Conservation (phyloP, 768 basidiomycete species). For the Leccinellum luteum region DNA sequence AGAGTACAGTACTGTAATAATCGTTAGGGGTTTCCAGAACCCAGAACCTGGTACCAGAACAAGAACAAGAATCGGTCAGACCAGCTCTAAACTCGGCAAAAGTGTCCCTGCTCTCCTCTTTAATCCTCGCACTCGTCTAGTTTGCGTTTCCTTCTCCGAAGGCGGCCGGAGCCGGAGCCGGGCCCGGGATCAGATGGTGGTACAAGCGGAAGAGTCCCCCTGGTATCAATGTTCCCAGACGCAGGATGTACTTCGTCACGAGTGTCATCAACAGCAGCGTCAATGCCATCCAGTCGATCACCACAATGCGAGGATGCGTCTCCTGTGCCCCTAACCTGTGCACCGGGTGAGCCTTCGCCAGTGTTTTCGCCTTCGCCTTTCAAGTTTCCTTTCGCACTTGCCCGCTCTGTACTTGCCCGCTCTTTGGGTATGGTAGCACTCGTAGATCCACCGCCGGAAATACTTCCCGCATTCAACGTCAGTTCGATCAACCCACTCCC, state of each 20-base stretch:
- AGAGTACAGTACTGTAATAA: not conserved
- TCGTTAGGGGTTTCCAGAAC: not conserved
- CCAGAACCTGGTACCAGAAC: too few species aligned
- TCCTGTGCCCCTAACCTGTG: not conserved
- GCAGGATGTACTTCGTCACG: not conserved
- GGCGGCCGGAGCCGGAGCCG: not conserved
- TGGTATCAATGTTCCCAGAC: not conserved
- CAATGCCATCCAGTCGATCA: not conserved
- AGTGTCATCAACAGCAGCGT: not conserved
- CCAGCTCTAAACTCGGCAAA: not conserved
- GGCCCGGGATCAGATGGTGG: not conserved
- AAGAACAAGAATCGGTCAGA: not conserved
- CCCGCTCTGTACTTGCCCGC: not conserved
- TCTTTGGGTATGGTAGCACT: not conserved
- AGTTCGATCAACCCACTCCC: not conserved
- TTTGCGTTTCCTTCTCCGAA: slow-evolving; percentile 23
- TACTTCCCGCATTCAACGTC: not conserved
- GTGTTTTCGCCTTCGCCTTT: not conserved
- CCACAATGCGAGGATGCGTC: not conserved
- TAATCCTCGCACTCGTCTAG: slow-evolving; percentile 13
- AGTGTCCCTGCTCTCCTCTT: not conserved
- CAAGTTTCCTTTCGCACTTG: not conserved
- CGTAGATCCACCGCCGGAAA: not conserved
- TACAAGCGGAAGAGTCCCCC: not conserved
- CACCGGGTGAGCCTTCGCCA: not conserved